Conservation (phyloP, 768 basidiomycete species). For the Naganishia antarctica region DNA sequence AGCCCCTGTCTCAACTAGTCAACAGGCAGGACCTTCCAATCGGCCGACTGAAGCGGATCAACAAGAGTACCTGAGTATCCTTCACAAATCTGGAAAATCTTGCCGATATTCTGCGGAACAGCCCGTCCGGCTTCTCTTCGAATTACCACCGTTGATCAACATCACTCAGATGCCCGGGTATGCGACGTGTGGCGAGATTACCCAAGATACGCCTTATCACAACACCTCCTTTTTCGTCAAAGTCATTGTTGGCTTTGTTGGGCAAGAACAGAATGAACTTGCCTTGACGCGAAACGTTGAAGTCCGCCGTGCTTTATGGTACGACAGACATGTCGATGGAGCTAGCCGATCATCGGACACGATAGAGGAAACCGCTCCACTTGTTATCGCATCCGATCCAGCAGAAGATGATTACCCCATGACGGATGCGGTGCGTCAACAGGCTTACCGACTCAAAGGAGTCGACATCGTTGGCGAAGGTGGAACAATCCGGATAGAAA, state of each 20-base stretch:
- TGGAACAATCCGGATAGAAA: conserved; percentile 35
- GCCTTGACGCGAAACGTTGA: background rate
- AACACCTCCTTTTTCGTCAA: conserved; percentile 71
- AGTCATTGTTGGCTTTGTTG: conserved; percentile 55
- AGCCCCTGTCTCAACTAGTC: conserved; percentile 13
- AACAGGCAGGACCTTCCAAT: conserved; percentile 10
- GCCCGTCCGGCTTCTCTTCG: conserved; percentile 70
- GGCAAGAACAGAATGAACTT: background rate
- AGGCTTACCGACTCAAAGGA: conserved; percentile 45
- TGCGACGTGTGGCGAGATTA: conserved; percentile 65
- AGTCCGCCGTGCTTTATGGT: background rate
- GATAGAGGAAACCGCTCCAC: background rate
- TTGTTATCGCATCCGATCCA: background rate
- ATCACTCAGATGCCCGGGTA: conserved; percentile 51
- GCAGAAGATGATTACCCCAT: conserved; percentile 10
- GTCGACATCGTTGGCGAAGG: conserved; percentile 40
- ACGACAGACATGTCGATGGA: background rate
- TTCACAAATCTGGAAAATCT: conserved; percentile 83
- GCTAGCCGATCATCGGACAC: background rate
- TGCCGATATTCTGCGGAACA: conserved; percentile 75
- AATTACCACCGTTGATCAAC: conserved; percentile 57
- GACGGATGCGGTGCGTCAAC: conserved; percentile 36
- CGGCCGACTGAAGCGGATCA: conserved; percentile 36
- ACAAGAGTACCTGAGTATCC: conserved; percentile 50
- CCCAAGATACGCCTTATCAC: conserved; percentile 77